Percentiles rank a stretch among this genome's conserved stretches.
Conservation (phyloP, 2,329 filamentous ascomycete species). For the Hypomyces rosellus region DNA sequence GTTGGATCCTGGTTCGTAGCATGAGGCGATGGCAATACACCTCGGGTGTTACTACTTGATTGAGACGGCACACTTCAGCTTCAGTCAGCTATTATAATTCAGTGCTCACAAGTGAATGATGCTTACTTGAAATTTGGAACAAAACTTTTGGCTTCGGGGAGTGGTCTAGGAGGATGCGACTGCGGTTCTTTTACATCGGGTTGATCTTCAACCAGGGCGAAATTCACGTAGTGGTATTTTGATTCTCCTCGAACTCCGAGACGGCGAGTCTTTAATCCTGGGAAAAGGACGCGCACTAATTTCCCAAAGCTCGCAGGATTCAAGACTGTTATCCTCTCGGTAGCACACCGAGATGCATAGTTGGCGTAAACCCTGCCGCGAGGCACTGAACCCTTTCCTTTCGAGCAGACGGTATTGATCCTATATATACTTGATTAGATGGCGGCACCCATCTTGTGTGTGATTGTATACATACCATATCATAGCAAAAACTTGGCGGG, state of each 20-base stretch:
- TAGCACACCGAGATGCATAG: slow-evolving; percentile 88
- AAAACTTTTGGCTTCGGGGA: slow-evolving; percentile 42
- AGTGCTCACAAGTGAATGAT: not conserved
- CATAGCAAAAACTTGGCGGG: slow-evolving; percentile 83
- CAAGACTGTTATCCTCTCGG: slow-evolving; percentile 85
- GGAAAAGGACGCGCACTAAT: slow-evolving; percentile 91
- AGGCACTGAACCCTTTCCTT: slow-evolving; percentile 79
- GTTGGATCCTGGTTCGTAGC: slow-evolving; percentile 18
- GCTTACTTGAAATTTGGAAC: slow-evolving; percentile 44
- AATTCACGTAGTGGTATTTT: slow-evolving; percentile 90
- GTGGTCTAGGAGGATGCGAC: slow-evolving; percentile 40
- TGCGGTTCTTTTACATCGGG: slow-evolving; percentile 41
- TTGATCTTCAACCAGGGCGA: slow-evolving; percentile 53
- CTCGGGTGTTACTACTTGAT: slow-evolving; percentile 19
- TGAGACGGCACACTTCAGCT: slow-evolving; percentile 24
- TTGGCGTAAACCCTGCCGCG: slow-evolving; percentile 90
- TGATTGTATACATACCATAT: slow-evolving; percentile 59
- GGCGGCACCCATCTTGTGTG: not conserved
- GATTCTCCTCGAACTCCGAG: slow-evolving; percentile 93
- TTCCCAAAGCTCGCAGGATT: slow-evolving; percentile 98
- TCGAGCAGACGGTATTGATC: slow-evolving; percentile 66
- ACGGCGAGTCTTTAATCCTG: slow-evolving; percentile 85
- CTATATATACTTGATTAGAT: slow-evolving; percentile 33
- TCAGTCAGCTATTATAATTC: not conserved
- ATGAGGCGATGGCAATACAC: slow-evolving; percentile 24